phyloP scores from a whole-genome alignment of 257 asterid species.

The Fraxinus quadrangulata region DNA sequence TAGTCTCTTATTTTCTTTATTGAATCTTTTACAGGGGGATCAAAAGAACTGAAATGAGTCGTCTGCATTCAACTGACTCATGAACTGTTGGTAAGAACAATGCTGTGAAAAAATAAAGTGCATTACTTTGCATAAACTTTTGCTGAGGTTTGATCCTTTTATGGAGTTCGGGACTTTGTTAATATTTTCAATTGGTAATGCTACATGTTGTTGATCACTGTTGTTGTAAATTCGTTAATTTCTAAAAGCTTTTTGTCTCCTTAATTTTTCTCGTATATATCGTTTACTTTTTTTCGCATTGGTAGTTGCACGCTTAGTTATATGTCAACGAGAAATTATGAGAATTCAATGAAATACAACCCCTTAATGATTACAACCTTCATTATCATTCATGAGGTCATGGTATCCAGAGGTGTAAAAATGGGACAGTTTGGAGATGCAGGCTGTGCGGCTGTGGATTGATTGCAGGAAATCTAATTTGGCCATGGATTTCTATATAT shows the following conservation, averaged over 20 bases:
- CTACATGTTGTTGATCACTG: background rate
- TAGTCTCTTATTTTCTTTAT: too few species aligned
- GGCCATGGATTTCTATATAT: too few species aligned
- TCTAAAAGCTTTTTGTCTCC: background rate
- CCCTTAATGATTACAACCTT: too few species aligned
- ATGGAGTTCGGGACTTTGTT: constrained; percentile 2
- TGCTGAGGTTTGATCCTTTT: constrained; percentile 16
- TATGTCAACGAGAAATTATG: too few species aligned
- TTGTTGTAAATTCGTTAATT: background rate
- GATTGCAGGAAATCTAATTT: too few species aligned
- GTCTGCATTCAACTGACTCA: constrained; percentile 20
- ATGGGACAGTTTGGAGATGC: too few species aligned
- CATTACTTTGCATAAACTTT: constrained; percentile 4
- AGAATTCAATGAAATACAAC: too few species aligned
- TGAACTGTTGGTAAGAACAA: constrained; percentile 22
- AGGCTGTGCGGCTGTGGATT: too few species aligned
- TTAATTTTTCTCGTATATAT: background rate
- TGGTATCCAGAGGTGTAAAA: too few species aligned
- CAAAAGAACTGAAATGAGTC: constrained; percentile 32
- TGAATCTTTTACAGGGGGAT: constrained; percentile 2
- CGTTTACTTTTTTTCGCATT: background rate
- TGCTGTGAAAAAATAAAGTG: constrained; percentile 28
- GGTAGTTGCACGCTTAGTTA: too few species aligned
- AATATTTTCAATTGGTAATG: constrained; percentile 13
- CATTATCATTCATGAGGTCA: too few species aligned